Evolutionary conservation across 148 eudicot species (phyloP).

Genomic region (Pouteria glomerata): DNA sequence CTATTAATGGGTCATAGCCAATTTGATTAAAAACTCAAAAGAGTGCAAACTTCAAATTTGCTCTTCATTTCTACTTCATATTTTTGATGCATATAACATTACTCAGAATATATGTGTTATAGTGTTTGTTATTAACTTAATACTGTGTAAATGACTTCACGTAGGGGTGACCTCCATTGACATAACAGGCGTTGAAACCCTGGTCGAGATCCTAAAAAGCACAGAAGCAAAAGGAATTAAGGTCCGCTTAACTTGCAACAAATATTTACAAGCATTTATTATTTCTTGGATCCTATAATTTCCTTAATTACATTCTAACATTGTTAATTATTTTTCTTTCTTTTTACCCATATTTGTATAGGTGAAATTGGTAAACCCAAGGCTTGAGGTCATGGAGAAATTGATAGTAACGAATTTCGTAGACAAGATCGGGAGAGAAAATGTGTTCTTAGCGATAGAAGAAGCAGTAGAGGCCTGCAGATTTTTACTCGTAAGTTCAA

Average conservation of each 20-base stretch:
- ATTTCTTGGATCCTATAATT: background rate
- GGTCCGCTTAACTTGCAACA: slow-evolving; percentile 26
- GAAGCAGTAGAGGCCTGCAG: slow-evolving; percentile 61
- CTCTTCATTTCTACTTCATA: too few species aligned
- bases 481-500: slow-evolving; percentile 38
- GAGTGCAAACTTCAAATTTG: too few species aligned
- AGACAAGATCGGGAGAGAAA: slow-evolving; percentile 56
- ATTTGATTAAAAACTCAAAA: too few species aligned
- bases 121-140: too few species aligned
- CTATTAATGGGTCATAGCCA: too few species aligned
- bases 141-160: slow-evolving; percentile 2
- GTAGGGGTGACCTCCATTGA: slow-evolving; percentile 81
- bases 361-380: slow-evolving; percentile 64
- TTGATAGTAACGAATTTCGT: slow-evolving; percentile 44
- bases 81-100: too few species aligned
- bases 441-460: slow-evolving; percentile 44
- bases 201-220: slow-evolving; percentile 48
- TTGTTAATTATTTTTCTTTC: background rate
- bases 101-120: too few species aligned
- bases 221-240: slow-evolving; percentile 43
- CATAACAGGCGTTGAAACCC: slow-evolving; percentile 70
- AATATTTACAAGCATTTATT: background rate
- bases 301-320: too few species aligned
- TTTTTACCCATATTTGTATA: slow-evolving; percentile 10
- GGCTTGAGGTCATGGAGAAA: slow-evolving; percentile 71